Evolutionary conservation across 768 basidiomycete genomes (phyloP), one percentile per base, ranked within the genome.

Genomic region (Nidularia pulvinata): DNA sequence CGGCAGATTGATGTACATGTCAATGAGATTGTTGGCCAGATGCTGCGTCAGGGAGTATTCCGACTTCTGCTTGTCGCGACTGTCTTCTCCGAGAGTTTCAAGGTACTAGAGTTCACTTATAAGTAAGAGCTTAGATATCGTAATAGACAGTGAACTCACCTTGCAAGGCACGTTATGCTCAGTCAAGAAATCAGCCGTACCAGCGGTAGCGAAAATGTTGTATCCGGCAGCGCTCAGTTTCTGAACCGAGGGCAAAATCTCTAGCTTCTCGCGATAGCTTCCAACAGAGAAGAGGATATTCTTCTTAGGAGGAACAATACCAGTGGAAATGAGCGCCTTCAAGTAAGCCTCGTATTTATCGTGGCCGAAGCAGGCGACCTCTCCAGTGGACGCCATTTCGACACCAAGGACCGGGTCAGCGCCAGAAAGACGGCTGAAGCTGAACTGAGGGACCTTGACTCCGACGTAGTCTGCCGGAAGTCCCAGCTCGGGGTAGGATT

Each of bases 401-500:
- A 98, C 96, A 63, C 97, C 96, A 10, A 98, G 83, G 6, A 98
- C 89, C 16, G 97, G 97, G 68, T 99, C 97, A 16, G 97, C 97
- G 25, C 97, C 97, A 16, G 93, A 95, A 35, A 99, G 75, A 43
- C 97, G 87, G 62, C 91, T 94, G 75, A 98, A 99, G 62, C 92
- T 95, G 85, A 98, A 99, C 69, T 99, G 97, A n/a, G 97, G 95
- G 2, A 97, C 96, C 77, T 99, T 99, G 73, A 99, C 89, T 52
- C 96, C 97, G 55, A 99, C 97, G 66, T 98, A 99, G 67, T 98
- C 93, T 36, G 83, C 65, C 3, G 97, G 94, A 58, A 98, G 79
- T 51, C 88, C 89, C 55, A 85, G 68, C 48, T 94, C 92, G 14
- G 96, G 97, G 69, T 98, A 98, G 6, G 95, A 74, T 55, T 91